phyloP scores from a whole-genome alignment of 2,329 filamentous ascomycete genomes.

The Cercospora nicotianae region DNA sequence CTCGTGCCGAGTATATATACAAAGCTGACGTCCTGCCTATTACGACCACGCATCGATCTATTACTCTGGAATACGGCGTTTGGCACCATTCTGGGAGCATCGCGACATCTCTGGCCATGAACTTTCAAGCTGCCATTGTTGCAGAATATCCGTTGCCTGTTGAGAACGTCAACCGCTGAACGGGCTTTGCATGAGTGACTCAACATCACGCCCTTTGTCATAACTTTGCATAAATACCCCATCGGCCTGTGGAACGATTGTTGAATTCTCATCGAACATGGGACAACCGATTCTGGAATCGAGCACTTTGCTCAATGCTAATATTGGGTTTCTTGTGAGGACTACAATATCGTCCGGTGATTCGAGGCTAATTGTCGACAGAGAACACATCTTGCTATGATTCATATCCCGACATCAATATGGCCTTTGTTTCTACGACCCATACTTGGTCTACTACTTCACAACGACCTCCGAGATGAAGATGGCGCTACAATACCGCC shows the following conservation, averaged over 20 bases:
- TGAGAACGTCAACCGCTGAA: slow-evolving; percentile 35
- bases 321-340: slow-evolving; percentile 51
- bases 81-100: not conserved
- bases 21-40: not conserved
- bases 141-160: slow-evolving; percentile 33
- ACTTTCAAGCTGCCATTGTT: slow-evolving; percentile 33
- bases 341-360: no score
- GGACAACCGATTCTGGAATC: slow-evolving; percentile 38
- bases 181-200: slow-evolving; percentile 9
- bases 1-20: not conserved
- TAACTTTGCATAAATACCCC: not conserved
- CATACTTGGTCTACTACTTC: slow-evolving; percentile 78
- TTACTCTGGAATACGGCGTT: not conserved
- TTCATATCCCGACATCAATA: slow-evolving; percentile 82
- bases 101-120: slow-evolving; percentile 25
- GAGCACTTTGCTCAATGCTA: slow-evolving; percentile 49
- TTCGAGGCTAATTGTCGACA: slow-evolving; percentile 45
- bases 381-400: slow-evolving; percentile 83
- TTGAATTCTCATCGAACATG: slow-evolving; percentile 18
- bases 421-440: slow-evolving; percentile 79
- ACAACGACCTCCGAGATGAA: slow-evolving; percentile 41
- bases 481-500: slow-evolving; percentile 41
- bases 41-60: not conserved
- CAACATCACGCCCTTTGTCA: slow-evolving; percentile 17
- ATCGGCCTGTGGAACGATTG: not conserved